Percentiles rank a stretch among this genome's conserved stretches.
These are phyloP conservation scores for Schizochytrium sp. DNA, from an alignment of 108 stramenopile species.

Conservation along the genomic window DNA sequence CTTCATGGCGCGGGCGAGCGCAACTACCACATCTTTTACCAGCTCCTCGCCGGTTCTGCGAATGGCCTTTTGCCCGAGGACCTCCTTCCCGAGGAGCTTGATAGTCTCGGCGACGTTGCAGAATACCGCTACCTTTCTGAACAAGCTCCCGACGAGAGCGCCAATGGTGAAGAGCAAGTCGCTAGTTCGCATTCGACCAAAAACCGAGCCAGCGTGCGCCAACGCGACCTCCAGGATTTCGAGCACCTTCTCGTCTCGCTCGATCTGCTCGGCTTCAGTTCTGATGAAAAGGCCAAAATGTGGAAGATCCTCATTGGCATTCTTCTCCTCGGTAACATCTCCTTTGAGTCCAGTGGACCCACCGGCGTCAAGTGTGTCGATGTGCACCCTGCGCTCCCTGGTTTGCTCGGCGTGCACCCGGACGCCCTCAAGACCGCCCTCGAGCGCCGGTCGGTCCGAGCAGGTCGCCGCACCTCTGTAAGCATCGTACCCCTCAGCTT, in stretches of 20 bases:
- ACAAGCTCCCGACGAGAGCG: not conserved
- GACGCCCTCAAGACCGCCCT: conserved; percentile 63
- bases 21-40: conserved; percentile 61
- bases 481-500: conserved; percentile 62
- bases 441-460: conserved; percentile 66
- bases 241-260: conserved; percentile 11
- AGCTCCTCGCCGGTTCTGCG: conserved; percentile 32
- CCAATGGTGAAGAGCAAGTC: not conserved
- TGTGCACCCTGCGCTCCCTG: conserved; percentile 25
- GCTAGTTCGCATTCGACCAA: conserved; percentile 5
- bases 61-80: conserved; percentile 29
- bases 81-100: conserved; percentile 28
- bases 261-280: not conserved
- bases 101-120: not conserved
- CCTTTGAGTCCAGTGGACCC: not conserved
- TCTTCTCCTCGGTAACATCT: conserved; percentile 30
- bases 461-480: conserved; percentile 56
- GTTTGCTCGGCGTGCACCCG: conserved; percentile 68
- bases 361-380: not conserved
- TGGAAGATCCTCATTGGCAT: conserved; percentile 18
- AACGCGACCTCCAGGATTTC: conserved; percentile 21
- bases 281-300: not conserved
- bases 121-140: not conserved
- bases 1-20: conserved; percentile 45
- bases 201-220: not conserved